A percentile compares a stretch with the other conserved stretches of the same genome.
Evolutionary conservation across 176 grass and related monocot species (phyloP).

Genomic region (Leersia perrieri): DNA sequence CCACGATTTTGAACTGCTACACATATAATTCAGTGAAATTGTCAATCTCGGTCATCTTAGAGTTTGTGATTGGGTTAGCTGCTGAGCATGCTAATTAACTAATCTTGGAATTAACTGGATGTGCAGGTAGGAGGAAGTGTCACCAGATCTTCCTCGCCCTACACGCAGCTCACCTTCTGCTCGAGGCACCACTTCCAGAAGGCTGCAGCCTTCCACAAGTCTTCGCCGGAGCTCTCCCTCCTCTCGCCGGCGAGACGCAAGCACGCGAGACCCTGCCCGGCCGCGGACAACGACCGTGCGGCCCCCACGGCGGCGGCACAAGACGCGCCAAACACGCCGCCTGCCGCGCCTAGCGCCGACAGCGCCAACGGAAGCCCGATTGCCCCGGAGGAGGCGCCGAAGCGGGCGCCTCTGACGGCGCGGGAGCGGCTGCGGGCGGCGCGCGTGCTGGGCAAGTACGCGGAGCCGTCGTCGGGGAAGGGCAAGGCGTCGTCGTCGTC

Average conservation of each 20-base stretch:
- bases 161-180: slow-evolving; percentile 44
- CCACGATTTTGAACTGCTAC: not conserved
- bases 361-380: slow-evolving; percentile 28
- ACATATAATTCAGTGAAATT: not conserved
- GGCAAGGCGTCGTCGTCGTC: slow-evolving; percentile 18
- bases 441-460: slow-evolving; percentile 78
- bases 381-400: slow-evolving; percentile 26
- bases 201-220: slow-evolving; percentile 14
- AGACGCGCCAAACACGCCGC: slow-evolving; percentile 7
- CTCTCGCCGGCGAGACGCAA: slow-evolving; percentile 25
- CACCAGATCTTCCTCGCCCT: slow-evolving; percentile 27
- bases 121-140: slow-evolving; percentile 31
- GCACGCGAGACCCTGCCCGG: slow-evolving; percentile 28
- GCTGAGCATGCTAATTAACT: not conserved
- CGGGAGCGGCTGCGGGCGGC: slow-evolving; percentile 80
- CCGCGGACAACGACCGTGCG: slow-evolving; percentile 48
- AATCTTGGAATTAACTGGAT: not conserved
- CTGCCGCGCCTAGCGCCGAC: not conserved
- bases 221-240: slow-evolving; percentile 16
- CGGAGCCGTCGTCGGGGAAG: slow-evolving; percentile 35
- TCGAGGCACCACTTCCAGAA: slow-evolving; percentile 40
- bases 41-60: not conserved
- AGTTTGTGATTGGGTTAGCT: not conserved
- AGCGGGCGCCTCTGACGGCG: slow-evolving; percentile 61
- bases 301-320: slow-evolving; percentile 25